phyloP scores from a whole-genome alignment of 2,329 filamentous ascomycete species.

The Epichloe amarillans region DNA sequence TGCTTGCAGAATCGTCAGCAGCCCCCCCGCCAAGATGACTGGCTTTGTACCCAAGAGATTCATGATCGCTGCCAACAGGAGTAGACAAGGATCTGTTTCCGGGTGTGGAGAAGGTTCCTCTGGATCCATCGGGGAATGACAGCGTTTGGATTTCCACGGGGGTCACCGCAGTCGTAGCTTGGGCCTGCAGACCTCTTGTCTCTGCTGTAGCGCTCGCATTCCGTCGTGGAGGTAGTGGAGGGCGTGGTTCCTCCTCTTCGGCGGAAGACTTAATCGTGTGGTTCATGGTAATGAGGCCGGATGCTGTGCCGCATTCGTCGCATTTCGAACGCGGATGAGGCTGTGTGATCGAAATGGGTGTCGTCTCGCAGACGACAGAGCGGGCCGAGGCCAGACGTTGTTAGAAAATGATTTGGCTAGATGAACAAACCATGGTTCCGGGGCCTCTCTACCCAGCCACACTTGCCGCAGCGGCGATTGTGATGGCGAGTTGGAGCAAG shows the following conservation, averaged over 20 bases:
- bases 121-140: slow-evolving; percentile 55
- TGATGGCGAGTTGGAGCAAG: background rate
- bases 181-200: slow-evolving; percentile 36
- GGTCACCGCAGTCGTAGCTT: slow-evolving; percentile 74
- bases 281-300: slow-evolving; percentile 14
- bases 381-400: background rate
- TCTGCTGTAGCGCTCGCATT: slow-evolving; percentile 23
- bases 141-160: slow-evolving; percentile 67
- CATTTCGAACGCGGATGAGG: slow-evolving; percentile 15
- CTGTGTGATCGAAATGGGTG: background rate
- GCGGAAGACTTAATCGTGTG: slow-evolving; percentile 14
- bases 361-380: background rate
- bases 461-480: background rate
- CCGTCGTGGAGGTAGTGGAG: slow-evolving; percentile 42
- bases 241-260: slow-evolving; percentile 31
- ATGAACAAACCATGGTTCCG: background rate
- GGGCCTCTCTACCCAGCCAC: background rate
- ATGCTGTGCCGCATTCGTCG: slow-evolving; percentile 8
- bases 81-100: slow-evolving; percentile 23
- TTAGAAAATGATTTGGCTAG: background rate
- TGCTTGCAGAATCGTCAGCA: slow-evolving; percentile 48
- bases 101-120: slow-evolving; percentile 45
- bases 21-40: slow-evolving; percentile 29
- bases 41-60: slow-evolving; percentile 21
- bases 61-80: slow-evolving; percentile 26